Evolutionary conservation across 2,329 filamentous ascomycete species (phyloP), one percentile per base, ranked within the genome.

Genomic region (Aspergillus quadrilineatus): DNA sequence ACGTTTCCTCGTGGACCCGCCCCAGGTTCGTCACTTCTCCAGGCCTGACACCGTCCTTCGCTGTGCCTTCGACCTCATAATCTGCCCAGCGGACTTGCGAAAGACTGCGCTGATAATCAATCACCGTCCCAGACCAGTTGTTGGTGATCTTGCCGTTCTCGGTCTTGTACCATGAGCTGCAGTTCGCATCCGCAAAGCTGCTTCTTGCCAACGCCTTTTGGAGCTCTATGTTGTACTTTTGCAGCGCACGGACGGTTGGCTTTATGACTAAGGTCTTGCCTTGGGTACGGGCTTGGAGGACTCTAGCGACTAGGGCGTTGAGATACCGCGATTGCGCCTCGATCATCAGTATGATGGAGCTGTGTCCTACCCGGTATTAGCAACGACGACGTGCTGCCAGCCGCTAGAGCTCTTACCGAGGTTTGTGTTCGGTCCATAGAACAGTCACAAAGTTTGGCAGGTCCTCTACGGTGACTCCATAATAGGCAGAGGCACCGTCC

Each of bases 271-370:
- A 67, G 0, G 66, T 67, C 22, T 72, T 59, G 8, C 78, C 76
- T 1, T 68, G 60, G n/a, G 65, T 56, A 6, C 76, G 69, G 0
- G 81, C 80, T 10, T 72, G 67, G 1, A 84, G 73, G 0, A 86
- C 75, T 6, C 78, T 73, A 0, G 65, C 64, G 45, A 85, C 77
- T 36, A 85, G 61, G 0, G 72, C 73, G 57, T 78, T 81, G 55
- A 85, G 75, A 63, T 85, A 85, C 2, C 79, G 74, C 2, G 74
- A 76, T 61, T 85, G 82, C 1, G 82, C 77, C 64, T 85, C 83
- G 58, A 85, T 83, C 82, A 85, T 85, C 15, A 85, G 73, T 58
- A 85, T 81, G 61, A 85, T 85, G 53, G 75, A 79, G 59, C 82
- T 84, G 65, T 83, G 80, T 0, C 80, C 82, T 53, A 26, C 42